These are phyloP conservation scores for Ceratocystis harringtonii DNA, from an alignment of 2,329 filamentous ascomycete genomes.

Conservation along the genomic window DNA sequence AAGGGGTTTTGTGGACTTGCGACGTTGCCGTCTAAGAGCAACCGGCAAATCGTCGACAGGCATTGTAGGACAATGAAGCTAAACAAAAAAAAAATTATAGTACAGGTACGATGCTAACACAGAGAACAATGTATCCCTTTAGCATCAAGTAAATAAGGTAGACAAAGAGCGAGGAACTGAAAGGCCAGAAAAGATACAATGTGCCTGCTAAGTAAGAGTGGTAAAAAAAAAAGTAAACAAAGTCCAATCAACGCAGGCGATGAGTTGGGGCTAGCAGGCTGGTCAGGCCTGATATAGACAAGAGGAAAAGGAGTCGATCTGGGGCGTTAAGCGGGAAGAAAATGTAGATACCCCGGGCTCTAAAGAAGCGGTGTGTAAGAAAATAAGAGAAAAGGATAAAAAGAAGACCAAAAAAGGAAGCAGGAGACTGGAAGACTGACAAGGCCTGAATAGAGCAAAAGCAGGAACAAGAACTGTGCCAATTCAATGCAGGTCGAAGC, in stretches of 20 bases:
- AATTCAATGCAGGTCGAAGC: constrained; percentile 4
- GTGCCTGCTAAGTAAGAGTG: not conserved
- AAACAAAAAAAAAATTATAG: not conserved
- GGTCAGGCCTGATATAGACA: constrained; percentile 4
- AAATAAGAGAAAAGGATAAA: not conserved
- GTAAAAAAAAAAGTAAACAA: not conserved
- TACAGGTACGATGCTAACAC: not conserved
- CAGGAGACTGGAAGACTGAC: not conserved
- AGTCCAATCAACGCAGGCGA: not conserved
- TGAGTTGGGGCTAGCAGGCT: not conserved
- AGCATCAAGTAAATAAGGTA: not conserved
- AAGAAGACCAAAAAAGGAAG: constrained; percentile 3
- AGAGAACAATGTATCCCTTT: not conserved
- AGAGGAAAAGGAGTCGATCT: constrained; percentile 7
- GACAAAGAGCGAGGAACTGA: not conserved
- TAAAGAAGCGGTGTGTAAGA: constrained; percentile 9
- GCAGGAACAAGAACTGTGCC: constrained; percentile 5
- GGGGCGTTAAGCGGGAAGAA: constrained; percentile 24
- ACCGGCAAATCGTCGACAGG: constrained; percentile 10
- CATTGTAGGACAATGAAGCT: constrained; percentile 7
- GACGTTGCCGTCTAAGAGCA: constrained; percentile 10
- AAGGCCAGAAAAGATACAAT: not conserved
- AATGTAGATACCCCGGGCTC: constrained; percentile 37
- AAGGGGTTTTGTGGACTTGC: not conserved
- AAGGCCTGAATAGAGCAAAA: not conserved